phyloP scores from a whole-genome alignment of 371 early-diverging fungal species.

The Mucor mucedo region DNA sequence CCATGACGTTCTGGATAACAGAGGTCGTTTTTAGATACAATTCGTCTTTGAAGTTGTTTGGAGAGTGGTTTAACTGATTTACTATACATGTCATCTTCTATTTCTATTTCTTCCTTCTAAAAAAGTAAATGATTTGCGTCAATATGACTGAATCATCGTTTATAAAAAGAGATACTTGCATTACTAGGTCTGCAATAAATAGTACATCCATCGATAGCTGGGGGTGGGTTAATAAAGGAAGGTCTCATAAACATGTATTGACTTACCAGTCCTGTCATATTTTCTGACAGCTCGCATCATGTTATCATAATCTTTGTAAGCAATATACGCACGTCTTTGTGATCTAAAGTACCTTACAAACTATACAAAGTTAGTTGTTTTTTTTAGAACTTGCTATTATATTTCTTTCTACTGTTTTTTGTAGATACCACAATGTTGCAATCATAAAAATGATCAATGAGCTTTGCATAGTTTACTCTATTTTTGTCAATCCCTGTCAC shows the following conservation, averaged over 20 bases:
- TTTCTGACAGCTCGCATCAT: not conserved
- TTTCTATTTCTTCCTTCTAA: not conserved
- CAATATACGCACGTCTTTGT: not conserved
- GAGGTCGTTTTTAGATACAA: not conserved
- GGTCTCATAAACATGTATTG: too few relatives aligned
- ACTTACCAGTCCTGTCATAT: not conserved
- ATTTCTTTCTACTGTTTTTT: not conserved
- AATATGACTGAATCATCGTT: not conserved
- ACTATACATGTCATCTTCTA: not conserved
- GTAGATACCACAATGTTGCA: not conserved
- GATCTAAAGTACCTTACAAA: not conserved
- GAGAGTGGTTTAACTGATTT: not conserved
- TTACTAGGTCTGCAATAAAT: not conserved
- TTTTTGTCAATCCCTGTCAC: not conserved
- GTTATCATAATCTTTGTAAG: not conserved
- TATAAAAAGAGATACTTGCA: not conserved
- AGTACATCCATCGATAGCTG: not conserved
- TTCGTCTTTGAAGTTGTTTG: not conserved
- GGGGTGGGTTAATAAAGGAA: too few relatives aligned
- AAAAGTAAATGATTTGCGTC: not conserved
- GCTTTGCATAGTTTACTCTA: not conserved
- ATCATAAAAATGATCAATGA: not conserved
- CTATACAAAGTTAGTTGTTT: not conserved
- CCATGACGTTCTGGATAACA: not conserved
- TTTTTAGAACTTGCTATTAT: not conserved